Conservation (phyloP, 148 eudicot genomes). For the Heliosperma pusillum region DNA sequence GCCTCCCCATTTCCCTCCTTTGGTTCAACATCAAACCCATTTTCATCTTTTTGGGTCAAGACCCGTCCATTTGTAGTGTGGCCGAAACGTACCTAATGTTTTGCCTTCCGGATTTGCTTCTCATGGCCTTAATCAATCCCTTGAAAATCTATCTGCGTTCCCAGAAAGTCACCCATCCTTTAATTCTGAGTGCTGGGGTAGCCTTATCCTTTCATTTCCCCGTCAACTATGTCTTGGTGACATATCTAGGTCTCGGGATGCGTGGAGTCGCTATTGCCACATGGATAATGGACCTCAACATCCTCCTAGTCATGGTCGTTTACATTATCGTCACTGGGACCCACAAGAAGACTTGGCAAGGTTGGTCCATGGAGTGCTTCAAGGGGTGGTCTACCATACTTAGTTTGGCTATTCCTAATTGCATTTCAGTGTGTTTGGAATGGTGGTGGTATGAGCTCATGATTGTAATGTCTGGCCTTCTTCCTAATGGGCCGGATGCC, state of each 20-base stretch:
- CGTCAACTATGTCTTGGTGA: constrained; percentile 30
- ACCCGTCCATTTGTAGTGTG: constrained; percentile 29
- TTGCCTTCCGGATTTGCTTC: constrained; percentile 38
- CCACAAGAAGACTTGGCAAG: constrained; percentile 44
- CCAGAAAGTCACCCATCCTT: constrained; percentile 36
- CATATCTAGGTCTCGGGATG: constrained; percentile 24
- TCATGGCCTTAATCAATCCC: constrained; percentile 33
- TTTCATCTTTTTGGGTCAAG: constrained; percentile 31
- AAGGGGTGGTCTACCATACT: constrained; percentile 41
- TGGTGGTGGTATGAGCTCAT: constrained; percentile 93
- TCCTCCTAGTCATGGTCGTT: constrained; percentile 30
- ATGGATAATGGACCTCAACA: constrained; percentile 35
- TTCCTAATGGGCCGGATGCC: constrained; percentile 39
- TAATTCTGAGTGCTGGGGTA: constrained; percentile 32
- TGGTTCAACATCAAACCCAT: constrained; percentile 40
- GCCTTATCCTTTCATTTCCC: constrained; percentile 36
- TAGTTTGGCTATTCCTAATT: constrained; percentile 49
- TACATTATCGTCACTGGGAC: constrained; percentile 31
- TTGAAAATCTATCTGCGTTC: constrained; percentile 35
- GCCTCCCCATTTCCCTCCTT: constrained; percentile 38
- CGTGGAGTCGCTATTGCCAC: constrained; percentile 32
- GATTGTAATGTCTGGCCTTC: constrained; percentile 52
- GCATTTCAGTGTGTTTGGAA: constrained; percentile 63
- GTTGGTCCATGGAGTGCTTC: constrained; percentile 39
- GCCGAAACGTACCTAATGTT: constrained; percentile 33